phyloP scores from a whole-genome alignment of 345 rosid genomes.

The Hypericum perforatum region DNA sequence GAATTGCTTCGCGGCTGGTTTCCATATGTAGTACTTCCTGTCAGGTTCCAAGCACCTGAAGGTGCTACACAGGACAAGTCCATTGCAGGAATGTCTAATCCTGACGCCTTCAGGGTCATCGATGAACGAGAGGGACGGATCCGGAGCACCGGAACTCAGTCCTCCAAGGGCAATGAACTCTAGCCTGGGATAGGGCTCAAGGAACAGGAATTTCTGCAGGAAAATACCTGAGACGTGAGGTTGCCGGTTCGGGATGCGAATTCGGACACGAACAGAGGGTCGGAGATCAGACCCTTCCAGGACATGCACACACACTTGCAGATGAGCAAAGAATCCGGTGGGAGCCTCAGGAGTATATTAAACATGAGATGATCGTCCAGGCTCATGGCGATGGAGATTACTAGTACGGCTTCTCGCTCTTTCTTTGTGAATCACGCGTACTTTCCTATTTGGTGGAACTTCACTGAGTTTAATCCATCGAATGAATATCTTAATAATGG shows the following conservation, averaged over 20 bases:
- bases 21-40: conserved; percentile 19
- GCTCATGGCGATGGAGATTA: no score
- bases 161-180: conserved; percentile 8
- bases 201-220: conserved; percentile 15
- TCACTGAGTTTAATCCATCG: no score
- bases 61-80: conserved; percentile 25
- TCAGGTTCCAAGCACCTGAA: conserved; percentile 15
- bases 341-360: background rate
- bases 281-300: conserved; percentile 18
- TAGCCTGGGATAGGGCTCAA: background rate
- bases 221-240: conserved; percentile 16
- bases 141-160: conserved; percentile 6
- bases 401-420: no score
- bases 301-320: conserved; percentile 22
- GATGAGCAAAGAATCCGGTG: conserved; percentile 16
- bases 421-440: no score
- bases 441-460: no score
- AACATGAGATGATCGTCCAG: background rate
- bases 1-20: conserved; percentile 20
- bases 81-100: conserved; percentile 19
- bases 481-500: no score
- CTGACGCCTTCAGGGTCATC: conserved; percentile 15
- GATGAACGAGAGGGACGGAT: conserved; percentile 16
- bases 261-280: conserved; percentile 12
- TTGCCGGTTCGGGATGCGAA: conserved; percentile 9